phyloP scores from a whole-genome alignment of 2,329 filamentous ascomycete genomes.

The Amylocarpus encephaloides region DNA sequence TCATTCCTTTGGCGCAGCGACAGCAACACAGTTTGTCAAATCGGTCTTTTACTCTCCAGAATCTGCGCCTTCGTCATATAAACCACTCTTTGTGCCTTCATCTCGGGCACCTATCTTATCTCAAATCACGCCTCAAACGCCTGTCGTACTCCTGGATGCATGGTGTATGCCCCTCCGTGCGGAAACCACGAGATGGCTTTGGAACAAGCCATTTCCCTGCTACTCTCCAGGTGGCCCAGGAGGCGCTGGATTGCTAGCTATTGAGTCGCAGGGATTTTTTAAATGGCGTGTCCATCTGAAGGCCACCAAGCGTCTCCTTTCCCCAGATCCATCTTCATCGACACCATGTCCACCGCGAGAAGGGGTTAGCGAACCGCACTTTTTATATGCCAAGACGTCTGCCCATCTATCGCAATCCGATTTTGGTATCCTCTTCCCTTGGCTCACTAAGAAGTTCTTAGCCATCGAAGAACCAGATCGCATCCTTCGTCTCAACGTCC shows the following conservation, averaged over 20 bases:
- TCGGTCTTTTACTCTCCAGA: constrained; percentile 59
- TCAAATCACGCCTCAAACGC: constrained; percentile 63
- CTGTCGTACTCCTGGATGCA: constrained; percentile 68
- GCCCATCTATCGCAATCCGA: constrained; percentile 80
- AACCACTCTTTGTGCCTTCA: constrained; percentile 56
- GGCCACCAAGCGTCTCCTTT: constrained; percentile 60
- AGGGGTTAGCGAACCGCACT: constrained; percentile 43
- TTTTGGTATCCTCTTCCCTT: constrained; percentile 77
- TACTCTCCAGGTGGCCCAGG: constrained; percentile 50
- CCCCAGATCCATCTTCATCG: constrained; percentile 42
- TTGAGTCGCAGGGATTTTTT: constrained; percentile 72
- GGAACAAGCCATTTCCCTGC: constrained; percentile 65
- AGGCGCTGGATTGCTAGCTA: constrained; percentile 56
- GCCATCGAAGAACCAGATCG: constrained; percentile 52
- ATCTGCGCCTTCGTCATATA: constrained; percentile 41
- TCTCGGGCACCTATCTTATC: constrained; percentile 47
- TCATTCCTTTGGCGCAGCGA: constrained; percentile 76
- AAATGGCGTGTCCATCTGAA: constrained; percentile 71
- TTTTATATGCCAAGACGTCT: constrained; percentile 69
- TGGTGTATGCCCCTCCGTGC: constrained; percentile 71
- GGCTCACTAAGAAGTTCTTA: constrained; percentile 54
- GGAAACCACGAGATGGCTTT: constrained; percentile 55
- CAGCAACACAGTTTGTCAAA: constrained; percentile 71
- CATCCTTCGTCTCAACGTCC: constrained; percentile 51
- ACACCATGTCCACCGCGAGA: constrained; percentile 27